Conservation (phyloP, 805 yeast species). For the Myxozyma udenii region DNA sequence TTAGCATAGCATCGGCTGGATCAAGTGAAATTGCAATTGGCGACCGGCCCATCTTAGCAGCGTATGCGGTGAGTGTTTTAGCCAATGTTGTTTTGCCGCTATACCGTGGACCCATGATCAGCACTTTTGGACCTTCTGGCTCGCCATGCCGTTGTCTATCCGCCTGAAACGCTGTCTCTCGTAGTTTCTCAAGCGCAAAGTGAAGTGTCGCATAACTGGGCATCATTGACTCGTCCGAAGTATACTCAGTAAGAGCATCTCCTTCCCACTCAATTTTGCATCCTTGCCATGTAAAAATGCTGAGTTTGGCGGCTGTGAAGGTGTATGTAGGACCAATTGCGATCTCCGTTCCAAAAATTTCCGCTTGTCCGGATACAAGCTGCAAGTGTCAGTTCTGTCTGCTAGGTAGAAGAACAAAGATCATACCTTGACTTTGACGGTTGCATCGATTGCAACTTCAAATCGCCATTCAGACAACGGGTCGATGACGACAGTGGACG, state of each 20-base stretch:
- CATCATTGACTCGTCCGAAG: conserved; percentile 70
- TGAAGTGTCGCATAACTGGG: conserved; percentile 63
- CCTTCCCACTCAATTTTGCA: conserved; percentile 53
- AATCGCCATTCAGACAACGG: conserved; percentile 68
- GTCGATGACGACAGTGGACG: conserved; percentile 31
- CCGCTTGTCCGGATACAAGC: conserved; percentile 69
- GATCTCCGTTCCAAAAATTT: conserved; percentile 89
- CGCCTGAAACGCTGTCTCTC: conserved; percentile 35
- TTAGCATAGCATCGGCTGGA: conserved; percentile 65
- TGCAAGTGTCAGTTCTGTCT: conserved; percentile 1
- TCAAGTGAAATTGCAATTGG: conserved; percentile 79
- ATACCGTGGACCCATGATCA: conserved; percentile 68
- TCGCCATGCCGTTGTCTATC: conserved; percentile 17
- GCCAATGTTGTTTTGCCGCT: conserved; percentile 78
- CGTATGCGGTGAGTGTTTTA: conserved; percentile 70
- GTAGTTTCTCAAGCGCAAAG: conserved; percentile 63
- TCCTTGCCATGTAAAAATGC: conserved; percentile 63
- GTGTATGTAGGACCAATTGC: conserved; percentile 63
- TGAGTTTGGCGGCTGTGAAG: conserved; percentile 54
- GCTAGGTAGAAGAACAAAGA: not conserved
- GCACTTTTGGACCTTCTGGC: conserved; percentile 49
- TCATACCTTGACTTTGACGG: conserved; percentile 49
- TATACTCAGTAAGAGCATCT: conserved; percentile 47
- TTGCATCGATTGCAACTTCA: conserved; percentile 56
- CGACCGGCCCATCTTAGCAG: conserved; percentile 57